A percentile compares a stretch with the other conserved stretches of the same genome.
phyloP scores from a whole-genome alignment of 768 basidiomycete species.

The Rhodocollybia butyracea region DNA sequence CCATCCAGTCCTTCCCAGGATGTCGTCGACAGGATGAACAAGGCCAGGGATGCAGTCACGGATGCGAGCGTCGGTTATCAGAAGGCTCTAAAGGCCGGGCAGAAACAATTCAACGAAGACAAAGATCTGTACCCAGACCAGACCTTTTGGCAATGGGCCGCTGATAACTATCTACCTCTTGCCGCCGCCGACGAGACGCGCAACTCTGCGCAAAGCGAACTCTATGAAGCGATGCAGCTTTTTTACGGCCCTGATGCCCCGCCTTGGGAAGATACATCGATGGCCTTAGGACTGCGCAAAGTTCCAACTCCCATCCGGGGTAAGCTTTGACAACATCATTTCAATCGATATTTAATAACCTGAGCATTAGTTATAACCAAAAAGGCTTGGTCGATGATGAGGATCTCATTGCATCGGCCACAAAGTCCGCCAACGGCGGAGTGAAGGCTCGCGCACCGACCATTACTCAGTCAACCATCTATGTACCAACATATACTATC shows the following conservation, averaged over 20 bases:
- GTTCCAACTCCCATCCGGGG: background rate
- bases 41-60: background rate
- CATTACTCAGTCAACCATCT: background rate
- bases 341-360: background rate
- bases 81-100: background rate
- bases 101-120: too few relatives aligned
- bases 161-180: background rate
- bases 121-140: too few relatives aligned
- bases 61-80: background rate
- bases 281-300: background rate
- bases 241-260: background rate
- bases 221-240: background rate
- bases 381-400: background rate
- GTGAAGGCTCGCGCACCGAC: background rate
- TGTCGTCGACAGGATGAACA: background rate
- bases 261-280: background rate
- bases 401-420: background rate
- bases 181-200: background rate
- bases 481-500: slow-evolving; percentile 6
- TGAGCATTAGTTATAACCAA: background rate
- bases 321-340: background rate
- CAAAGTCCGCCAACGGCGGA: background rate
- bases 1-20: background rate
- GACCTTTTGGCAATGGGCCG: background rate
- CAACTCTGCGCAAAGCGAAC: background rate